Base-by-base conservation (phyloP, 345 rosid genomes). In the Reutealis trisperma region DNA sequence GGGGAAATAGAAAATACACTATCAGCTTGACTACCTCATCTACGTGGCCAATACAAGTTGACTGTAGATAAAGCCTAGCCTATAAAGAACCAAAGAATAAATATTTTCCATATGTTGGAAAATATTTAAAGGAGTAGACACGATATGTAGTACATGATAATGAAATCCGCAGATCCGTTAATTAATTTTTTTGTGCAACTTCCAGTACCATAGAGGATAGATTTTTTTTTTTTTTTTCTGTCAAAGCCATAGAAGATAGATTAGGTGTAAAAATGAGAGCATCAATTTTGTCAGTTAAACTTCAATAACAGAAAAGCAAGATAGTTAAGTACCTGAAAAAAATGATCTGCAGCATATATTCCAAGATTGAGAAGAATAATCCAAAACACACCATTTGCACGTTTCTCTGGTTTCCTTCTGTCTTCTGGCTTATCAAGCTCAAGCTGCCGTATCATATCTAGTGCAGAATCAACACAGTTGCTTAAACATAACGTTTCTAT, bases 291-390 rank as follows among this genome's bases (percentile, higher is more conserved):
- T 11, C 67, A 67, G 30, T 18, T 51, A 34, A 49, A n/a, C 8
- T 24, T n/a, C 9, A 32, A 27, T 0, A 74, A 60, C 42, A 63
- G 5, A 34, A 62, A 57, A 68, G n/a, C 12, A 45, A 12, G 19
- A 63, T 21, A 70, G 5, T 16, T 0, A 11, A 64, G 71, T 81
- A 94, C 98, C 93, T 90, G 91, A 84, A 94, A 81, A 82, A 90
- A 82, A 84, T 93, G 97, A 77, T 93, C 97, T 1, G 92, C 97
- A 7, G 80, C 88, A 77, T 80, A 94, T 8, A 94, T 70, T 67
- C 91, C 97, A 75, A 94, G 84, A 85, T 93, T 93, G 60, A 93
- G 77, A 75, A 94, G 97, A 80, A 94, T 91, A 77, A 93, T 89
- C 96, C 95, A 94, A 79, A 91, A 94, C 24, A 93, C 83, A 22